These are phyloP conservation scores for Amanita exitialis DNA, from an alignment of 768 basidiomycete species.

Conservation along the genomic window DNA sequence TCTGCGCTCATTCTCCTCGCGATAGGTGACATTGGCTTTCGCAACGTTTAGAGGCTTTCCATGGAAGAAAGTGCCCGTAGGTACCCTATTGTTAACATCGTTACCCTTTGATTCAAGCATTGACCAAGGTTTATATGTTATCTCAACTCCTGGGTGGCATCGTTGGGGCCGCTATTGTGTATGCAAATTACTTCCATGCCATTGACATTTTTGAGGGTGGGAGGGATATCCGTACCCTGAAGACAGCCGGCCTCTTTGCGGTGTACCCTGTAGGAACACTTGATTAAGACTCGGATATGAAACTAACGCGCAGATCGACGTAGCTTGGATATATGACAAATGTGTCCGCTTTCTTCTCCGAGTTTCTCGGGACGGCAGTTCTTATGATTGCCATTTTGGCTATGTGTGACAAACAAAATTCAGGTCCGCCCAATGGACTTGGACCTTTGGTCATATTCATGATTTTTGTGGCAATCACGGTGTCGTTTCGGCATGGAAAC, in stretches of 20 bases:
- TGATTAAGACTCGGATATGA: not conserved
- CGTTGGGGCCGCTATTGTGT: conserved; percentile 48
- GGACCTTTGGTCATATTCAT: conserved; percentile 51
- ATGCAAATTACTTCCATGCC: conserved; percentile 62
- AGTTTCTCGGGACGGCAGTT: conserved; percentile 53
- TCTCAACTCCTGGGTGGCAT: conserved; percentile 59
- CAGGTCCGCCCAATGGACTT: conserved; percentile 37
- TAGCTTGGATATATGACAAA: conserved; percentile 29
- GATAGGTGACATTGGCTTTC: conserved; percentile 57
- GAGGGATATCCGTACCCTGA: conserved; percentile 37
- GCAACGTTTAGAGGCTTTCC: conserved; percentile 68
- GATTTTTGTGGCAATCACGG: conserved; percentile 45
- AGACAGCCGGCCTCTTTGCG: conserved; percentile 46
- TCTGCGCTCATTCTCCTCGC: not conserved
- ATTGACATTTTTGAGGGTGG: conserved; percentile 60
- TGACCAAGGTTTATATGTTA: conserved; percentile 34
- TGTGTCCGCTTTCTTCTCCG: conserved; percentile 30
- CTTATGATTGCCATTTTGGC: conserved; percentile 48
- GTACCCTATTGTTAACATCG: not conserved
- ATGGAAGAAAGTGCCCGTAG: conserved; percentile 67
- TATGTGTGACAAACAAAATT: conserved; percentile 42
- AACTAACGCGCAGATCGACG: not conserved
- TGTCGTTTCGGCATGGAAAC: conserved; percentile 60
- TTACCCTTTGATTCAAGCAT: not conserved
- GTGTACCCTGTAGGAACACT: conserved; percentile 45